Evolutionary conservation across 1,284 basidiomycete genomes (phyloP).

Genomic region (Pseudomicrostroma phylloplanum): DNA sequence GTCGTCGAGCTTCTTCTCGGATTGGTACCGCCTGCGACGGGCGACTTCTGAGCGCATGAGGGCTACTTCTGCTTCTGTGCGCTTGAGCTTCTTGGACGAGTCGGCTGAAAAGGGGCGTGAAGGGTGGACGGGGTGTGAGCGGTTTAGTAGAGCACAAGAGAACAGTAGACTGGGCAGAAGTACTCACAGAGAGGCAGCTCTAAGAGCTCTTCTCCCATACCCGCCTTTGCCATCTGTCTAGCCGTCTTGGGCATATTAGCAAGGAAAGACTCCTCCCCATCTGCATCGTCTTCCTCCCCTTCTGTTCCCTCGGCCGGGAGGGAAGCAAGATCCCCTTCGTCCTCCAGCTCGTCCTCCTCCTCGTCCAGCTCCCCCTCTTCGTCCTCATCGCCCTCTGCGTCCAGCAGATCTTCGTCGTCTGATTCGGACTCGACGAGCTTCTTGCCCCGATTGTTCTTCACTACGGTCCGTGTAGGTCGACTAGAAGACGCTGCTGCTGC

Average conservation of each 20-base stretch:
- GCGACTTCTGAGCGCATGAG: constrained; percentile 77
- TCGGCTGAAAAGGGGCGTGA: constrained; percentile 7
- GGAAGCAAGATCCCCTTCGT: neutral
- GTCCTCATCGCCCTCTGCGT: constrained; percentile 5
- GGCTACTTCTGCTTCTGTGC: constrained; percentile 75
- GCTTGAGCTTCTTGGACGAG: constrained; percentile 62
- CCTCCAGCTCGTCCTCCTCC: constrained; percentile 4
- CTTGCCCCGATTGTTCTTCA: constrained; percentile 4
- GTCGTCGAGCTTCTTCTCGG: constrained; percentile 83
- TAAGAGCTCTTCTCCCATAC: constrained; percentile 23
- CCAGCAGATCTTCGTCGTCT: constrained; percentile 10
- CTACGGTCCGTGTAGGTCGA: neutral
- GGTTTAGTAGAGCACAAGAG: neutral
- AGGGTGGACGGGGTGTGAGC: neutral
- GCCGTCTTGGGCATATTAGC: constrained; percentile 39
- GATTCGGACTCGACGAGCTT: constrained; percentile 6
- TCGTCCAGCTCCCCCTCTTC: constrained; percentile 13
- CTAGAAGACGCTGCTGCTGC: neutral
- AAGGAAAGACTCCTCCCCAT: constrained; percentile 12
- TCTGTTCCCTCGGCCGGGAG: no score
- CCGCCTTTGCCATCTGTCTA: constrained; percentile 32
- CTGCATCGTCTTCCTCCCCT: constrained; percentile 15
- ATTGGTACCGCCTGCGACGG: constrained; percentile 72
- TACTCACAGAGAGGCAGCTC: constrained; percentile 26
- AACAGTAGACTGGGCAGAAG: neutral